Conservation (phyloP, 1,284 basidiomycete genomes). For the Trametes versicolor region DNA sequence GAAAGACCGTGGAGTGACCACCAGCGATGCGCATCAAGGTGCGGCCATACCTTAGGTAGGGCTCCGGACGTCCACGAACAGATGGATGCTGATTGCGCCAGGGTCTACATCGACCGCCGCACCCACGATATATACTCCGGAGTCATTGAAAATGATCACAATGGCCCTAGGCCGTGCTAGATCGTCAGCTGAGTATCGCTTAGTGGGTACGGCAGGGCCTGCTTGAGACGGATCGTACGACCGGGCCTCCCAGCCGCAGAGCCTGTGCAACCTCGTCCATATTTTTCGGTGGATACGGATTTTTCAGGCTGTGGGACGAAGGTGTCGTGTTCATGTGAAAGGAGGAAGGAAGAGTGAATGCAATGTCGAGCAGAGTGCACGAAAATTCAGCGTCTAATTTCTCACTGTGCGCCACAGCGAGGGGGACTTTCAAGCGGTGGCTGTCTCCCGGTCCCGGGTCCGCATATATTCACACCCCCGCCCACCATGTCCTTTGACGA, state of each 20-base stretch:
- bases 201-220: background rate
- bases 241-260: too few species aligned
- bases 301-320: background rate
- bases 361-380: background rate
- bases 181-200: background rate
- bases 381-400: conserved; percentile 8
- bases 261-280: too few species aligned
- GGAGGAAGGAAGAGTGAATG: background rate
- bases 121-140: too few species aligned
- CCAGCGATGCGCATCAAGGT: too few species aligned
- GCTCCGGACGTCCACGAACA: too few species aligned
- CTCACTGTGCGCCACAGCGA: background rate
- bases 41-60: too few species aligned
- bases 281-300: background rate
- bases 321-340: background rate
- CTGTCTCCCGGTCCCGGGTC: background rate
- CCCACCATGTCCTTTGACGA: conserved; percentile 39
- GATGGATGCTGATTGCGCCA: background rate
- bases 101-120: too few species aligned
- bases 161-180: background rate
- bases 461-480: conserved; percentile 15
- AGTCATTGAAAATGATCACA: too few species aligned
- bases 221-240: background rate
- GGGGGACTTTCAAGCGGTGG: conserved; percentile 5
- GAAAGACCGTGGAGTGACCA: too few species aligned